These are phyloP conservation scores for Poterioochromonas sp. DNA, from an alignment of 352 stramenopile species.

Conservation along the genomic window DNA sequence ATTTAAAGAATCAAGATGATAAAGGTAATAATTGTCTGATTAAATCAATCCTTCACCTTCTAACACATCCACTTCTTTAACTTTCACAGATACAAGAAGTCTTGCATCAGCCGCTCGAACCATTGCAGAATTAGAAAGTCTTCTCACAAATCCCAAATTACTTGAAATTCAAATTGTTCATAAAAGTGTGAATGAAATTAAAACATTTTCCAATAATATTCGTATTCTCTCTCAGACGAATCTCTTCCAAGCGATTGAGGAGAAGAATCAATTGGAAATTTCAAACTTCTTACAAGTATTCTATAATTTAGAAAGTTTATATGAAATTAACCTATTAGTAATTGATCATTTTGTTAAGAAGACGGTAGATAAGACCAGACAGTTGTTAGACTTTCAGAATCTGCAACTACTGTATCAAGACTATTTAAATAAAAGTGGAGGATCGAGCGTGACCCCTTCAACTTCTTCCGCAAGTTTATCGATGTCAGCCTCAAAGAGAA, in stretches of 20 bases:
- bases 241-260: neutral
- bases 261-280: conserved; percentile 16
- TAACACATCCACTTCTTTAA: neutral
- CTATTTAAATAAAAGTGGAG: neutral
- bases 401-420: neutral
- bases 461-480: too few relatives aligned
- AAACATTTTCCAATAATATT: neutral
- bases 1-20: conserved; percentile 17
- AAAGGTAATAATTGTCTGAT: neutral
- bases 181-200: neutral
- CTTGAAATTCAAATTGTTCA: neutral
- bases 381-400: neutral
- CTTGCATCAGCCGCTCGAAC: neutral
- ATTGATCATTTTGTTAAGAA: conserved; percentile 5
- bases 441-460: neutral
- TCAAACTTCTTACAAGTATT: conserved; percentile 22
- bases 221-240: neutral
- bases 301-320: conserved; percentile 11
- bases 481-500: neutral
- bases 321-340: neutral
- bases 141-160: neutral
- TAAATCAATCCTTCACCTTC: neutral
- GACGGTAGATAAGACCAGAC: neutral
- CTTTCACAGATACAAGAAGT: conserved; percentile 1
- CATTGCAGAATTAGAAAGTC: conserved; percentile 11